phyloP scores from a whole-genome alignment of 805 yeast species.

The Kazachstania bromeliacearum region DNA sequence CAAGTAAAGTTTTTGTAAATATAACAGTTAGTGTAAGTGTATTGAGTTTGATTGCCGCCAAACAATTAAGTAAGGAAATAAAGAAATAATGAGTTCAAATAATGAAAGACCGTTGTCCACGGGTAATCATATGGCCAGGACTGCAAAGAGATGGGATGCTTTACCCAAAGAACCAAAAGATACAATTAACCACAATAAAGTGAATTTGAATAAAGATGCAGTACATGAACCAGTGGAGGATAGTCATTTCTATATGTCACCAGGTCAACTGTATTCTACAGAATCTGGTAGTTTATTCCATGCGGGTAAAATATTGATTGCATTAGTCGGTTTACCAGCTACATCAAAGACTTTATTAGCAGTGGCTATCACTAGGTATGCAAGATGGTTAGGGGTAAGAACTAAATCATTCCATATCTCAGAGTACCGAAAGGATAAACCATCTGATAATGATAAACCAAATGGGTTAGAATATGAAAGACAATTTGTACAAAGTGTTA shows the following conservation, averaged over 20 bases:
- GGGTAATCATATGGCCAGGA: slow-evolving; percentile 50
- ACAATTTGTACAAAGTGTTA: slow-evolving; percentile 51
- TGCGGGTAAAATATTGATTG: slow-evolving; percentile 87
- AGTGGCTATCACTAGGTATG: slow-evolving; percentile 81
- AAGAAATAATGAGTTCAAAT: too few relatives aligned
- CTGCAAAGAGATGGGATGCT: slow-evolving; percentile 39
- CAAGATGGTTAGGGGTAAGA: slow-evolving; percentile 93
- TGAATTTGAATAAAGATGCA: slow-evolving; percentile 34
- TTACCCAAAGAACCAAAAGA: background rate
- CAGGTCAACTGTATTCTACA: slow-evolving; percentile 89
- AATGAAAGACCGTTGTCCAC: too few relatives aligned
- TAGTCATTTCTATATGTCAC: slow-evolving; percentile 50
- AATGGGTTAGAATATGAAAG: slow-evolving; percentile 45
- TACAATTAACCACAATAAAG: background rate
- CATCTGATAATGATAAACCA: slow-evolving; percentile 27
- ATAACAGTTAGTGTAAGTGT: too few relatives aligned
- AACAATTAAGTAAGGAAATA: too few relatives aligned
- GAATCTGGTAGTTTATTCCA: slow-evolving; percentile 89
- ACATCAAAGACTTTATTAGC: slow-evolving; percentile 91
- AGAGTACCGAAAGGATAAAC: slow-evolving; percentile 50
- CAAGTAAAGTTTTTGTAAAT: too few relatives aligned
- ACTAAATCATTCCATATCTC: slow-evolving; percentile 88
- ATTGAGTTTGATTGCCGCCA: too few relatives aligned
- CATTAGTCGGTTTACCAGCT: slow-evolving; percentile 88
- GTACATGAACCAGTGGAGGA: slow-evolving; percentile 48